Base-by-base conservation (phyloP, 1,139 yeast species). In the Zygotorulaspora mrakii region DNA sequence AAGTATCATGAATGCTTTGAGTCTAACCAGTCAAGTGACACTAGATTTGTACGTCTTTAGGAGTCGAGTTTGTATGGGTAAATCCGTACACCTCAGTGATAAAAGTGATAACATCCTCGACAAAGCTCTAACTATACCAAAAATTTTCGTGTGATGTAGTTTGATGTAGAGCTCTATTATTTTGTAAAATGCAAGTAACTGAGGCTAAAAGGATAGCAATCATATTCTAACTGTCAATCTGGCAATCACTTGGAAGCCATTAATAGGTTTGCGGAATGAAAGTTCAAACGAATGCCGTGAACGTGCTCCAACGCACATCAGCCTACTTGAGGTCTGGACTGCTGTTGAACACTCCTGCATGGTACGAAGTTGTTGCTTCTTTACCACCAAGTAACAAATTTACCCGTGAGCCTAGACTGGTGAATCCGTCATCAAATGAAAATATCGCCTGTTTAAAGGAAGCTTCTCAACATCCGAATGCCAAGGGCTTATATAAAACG, bases 321-420 rank as follows among this genome's bases (percentile, higher is more conserved):
- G 79, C 82, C 38, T 79, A 77, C 54, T 66, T 86, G 50, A 71
- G 71, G 51, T 72, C 83, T 0, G 89, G 91, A 4, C 70, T 82
- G 25, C 69, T 85, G 42, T 69, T 65, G 27, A 66, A 73, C 23
- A 83, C 83, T 54, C 96, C 97, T 3, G 81, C 81, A 0, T 89
- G 96, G 96, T 86, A 74, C 63, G 79, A 82, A 49, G 88, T 84
- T 8, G 85, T 89, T 17, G 86, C 85, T 2, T 71, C 79, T 26
- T 73, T 82, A 52, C 96, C 96, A 27, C 96, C 96, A 26, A 69
- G 74, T 35, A 74, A 73, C 46, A 78, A 79, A 53, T 73, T 82
- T 45, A 61, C 66, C 11, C 68, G 73, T 34, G 66, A 66, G 39
- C 70, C 83, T 49, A 73, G 70, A 47, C 43, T 58, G 42, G 55